These are phyloP conservation scores for Trichomonas tenax DNA, from an alignment of 208 protist species.

Conservation along the genomic window DNA sequence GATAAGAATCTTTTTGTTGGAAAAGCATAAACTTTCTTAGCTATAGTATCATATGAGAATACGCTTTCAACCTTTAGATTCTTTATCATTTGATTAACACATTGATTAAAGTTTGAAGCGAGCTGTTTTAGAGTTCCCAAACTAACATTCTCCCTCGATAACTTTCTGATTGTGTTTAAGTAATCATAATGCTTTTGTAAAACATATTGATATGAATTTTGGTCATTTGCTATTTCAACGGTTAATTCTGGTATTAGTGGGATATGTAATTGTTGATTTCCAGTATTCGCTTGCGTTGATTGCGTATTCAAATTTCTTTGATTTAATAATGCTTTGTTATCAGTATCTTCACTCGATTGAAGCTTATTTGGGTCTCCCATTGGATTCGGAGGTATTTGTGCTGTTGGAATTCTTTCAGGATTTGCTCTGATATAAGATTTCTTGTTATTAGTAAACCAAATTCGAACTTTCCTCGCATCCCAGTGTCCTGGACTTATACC, in stretches of 20 bases:
- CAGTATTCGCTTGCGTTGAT: neutral
- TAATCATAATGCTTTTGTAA: neutral
- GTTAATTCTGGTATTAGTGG: neutral
- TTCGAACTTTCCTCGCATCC: neutral
- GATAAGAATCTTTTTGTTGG: neutral
- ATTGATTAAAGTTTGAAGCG: neutral
- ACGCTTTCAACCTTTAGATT: neutral
- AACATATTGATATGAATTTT: neutral
- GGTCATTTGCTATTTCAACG: neutral
- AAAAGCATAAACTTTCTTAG: neutral
- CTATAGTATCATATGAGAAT: neutral
- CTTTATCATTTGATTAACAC: neutral
- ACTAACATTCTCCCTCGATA: neutral
- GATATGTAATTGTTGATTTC: neutral
- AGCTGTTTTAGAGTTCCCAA: neutral
- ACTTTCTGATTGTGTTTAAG: neutral
- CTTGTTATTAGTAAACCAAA: slow-evolving; percentile 19
- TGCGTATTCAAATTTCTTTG: neutral
- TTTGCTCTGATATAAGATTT: neutral
- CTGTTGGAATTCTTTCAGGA: neutral
- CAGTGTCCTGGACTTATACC: neutral
- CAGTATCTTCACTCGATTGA: neutral
- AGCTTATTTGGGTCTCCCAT: neutral
- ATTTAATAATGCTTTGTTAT: neutral
- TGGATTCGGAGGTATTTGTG: neutral